These are phyloP conservation scores for Trichophyton simii DNA, from an alignment of 2,329 filamentous ascomycete species.

Conservation along the genomic window DNA sequence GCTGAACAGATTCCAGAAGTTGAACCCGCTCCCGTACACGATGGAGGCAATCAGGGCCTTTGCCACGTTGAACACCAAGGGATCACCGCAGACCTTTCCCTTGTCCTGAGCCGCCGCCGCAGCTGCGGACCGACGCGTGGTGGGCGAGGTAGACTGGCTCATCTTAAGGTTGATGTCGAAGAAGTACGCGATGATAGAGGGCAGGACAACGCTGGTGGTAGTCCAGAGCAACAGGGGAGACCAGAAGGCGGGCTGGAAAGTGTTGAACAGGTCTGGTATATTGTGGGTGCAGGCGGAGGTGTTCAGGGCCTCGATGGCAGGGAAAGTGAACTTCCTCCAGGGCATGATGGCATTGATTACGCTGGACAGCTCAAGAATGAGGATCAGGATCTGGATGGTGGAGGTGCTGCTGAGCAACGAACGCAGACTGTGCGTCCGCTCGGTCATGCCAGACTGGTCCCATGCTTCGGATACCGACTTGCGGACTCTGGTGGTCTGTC, in stretches of 20 bases:
- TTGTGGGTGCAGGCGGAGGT: constrained; percentile 42
- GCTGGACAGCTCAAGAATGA: constrained; percentile 56
- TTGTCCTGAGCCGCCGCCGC: constrained; percentile 30
- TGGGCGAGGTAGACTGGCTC: constrained; percentile 17
- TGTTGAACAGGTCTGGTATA: constrained; percentile 70
- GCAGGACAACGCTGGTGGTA: constrained; percentile 57
- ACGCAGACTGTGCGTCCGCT: constrained; percentile 50
- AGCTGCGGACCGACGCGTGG: constrained; percentile 16
- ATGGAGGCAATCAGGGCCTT: constrained; percentile 74
- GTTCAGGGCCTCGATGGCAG: constrained; percentile 45
- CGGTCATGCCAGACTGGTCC: constrained; percentile 25
- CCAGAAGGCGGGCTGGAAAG: constrained; percentile 74
- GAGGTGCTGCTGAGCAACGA: constrained; percentile 55
- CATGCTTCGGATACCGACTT: constrained; percentile 25
- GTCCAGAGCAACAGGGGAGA: constrained; percentile 65
- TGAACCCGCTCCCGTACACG: constrained; percentile 51
- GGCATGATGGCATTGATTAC: constrained; percentile 60
- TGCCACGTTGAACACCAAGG: constrained; percentile 76
- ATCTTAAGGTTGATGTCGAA: constrained; percentile 64
- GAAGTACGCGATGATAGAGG: constrained; percentile 67
- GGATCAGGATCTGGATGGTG: constrained; percentile 53
- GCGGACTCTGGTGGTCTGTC: constrained; percentile 35
- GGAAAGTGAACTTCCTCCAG: constrained; percentile 58
- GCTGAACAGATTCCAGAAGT: constrained; percentile 28
- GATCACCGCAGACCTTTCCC: constrained; percentile 52